A percentile compares a stretch with the other conserved stretches of the same genome.
phyloP scores from a whole-genome alignment of 805 yeast species.

The Ogataea ramenticola region DNA sequence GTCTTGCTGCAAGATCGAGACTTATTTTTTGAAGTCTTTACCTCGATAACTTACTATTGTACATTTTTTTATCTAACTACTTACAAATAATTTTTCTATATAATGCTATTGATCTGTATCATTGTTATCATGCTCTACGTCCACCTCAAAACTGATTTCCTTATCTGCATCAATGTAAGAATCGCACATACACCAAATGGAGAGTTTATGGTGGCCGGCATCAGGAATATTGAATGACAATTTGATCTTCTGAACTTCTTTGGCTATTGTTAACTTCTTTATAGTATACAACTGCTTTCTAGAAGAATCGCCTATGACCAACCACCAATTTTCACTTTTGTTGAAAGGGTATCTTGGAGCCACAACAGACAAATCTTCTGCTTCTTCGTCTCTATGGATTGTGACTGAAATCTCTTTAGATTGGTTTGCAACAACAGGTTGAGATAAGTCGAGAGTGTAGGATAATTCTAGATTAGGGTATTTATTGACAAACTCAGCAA shows the following conservation, averaged over 20 bases:
- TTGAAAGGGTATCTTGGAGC: conserved; percentile 52
- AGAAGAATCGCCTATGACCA: conserved; percentile 65
- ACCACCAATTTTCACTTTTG: conserved; percentile 79
- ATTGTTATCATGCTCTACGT: conserved; percentile 29
- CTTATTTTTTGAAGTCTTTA: no score
- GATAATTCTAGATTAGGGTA: conserved; percentile 80
- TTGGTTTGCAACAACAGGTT: conserved; percentile 36
- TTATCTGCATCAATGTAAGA: conserved; percentile 91
- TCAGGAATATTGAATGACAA: conserved; percentile 52
- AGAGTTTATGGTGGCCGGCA: conserved; percentile 54
- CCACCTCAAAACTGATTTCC: conserved; percentile 53
- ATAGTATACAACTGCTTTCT: conserved; percentile 63
- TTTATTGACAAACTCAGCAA: conserved; percentile 83
- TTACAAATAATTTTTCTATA: no score
- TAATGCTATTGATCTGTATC: no score
- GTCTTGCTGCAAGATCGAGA: no score
- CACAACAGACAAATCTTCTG: conserved; percentile 51
- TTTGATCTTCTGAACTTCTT: conserved; percentile 44
- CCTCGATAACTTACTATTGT: neutral
- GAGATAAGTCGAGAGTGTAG: conserved; percentile 38
- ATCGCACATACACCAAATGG: conserved; percentile 85
- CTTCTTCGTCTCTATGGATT: conserved; percentile 70
- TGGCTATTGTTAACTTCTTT: conserved; percentile 50
- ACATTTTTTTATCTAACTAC: neutral
- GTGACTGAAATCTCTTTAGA: conserved; percentile 40